phyloP scores from a whole-genome alignment of 2,329 filamentous ascomycete species.

The Xylariales sp. region DNA sequence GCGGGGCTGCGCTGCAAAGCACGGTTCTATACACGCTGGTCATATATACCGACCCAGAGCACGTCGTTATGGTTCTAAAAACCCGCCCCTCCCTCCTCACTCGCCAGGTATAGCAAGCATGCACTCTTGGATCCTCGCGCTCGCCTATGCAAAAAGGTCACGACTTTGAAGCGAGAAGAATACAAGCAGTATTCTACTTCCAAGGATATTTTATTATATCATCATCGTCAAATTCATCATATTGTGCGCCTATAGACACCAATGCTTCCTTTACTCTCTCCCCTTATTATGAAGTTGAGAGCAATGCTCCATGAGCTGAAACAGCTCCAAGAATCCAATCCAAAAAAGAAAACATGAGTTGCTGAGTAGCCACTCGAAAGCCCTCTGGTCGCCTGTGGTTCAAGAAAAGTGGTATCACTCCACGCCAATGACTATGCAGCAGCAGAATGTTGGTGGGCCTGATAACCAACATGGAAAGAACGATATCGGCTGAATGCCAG shows the following conservation, averaged over 20 bases:
- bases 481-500: too few relatives aligned
- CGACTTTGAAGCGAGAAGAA: too few relatives aligned
- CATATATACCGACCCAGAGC: too few relatives aligned
- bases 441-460: slow-evolving; percentile 11
- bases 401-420: slow-evolving; percentile 16
- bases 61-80: too few relatives aligned
- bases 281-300: too few relatives aligned
- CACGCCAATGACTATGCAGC: slow-evolving; percentile 19
- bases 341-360: slow-evolving; percentile 14
- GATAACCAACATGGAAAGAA: too few relatives aligned
- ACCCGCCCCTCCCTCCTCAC: too few relatives aligned
- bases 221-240: slow-evolving; percentile 23
- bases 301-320: slow-evolving; percentile 16
- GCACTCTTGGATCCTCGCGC: too few relatives aligned
- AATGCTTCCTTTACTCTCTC: slow-evolving; percentile 20
- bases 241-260: slow-evolving; percentile 27
- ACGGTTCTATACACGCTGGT: too few relatives aligned
- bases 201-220: slow-evolving; percentile 23
- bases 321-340: slow-evolving; percentile 13
- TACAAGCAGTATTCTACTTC: background rate
- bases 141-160: too few relatives aligned
- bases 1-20: too few relatives aligned
- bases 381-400: slow-evolving; percentile 11
- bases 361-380: slow-evolving; percentile 13
- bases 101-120: too few relatives aligned